A percentile compares a stretch with the other conserved stretches of the same genome.
These are phyloP conservation scores for Salpingoeca rosetta DNA, from an alignment of 78 protist species.

Conservation along the genomic window DNA sequence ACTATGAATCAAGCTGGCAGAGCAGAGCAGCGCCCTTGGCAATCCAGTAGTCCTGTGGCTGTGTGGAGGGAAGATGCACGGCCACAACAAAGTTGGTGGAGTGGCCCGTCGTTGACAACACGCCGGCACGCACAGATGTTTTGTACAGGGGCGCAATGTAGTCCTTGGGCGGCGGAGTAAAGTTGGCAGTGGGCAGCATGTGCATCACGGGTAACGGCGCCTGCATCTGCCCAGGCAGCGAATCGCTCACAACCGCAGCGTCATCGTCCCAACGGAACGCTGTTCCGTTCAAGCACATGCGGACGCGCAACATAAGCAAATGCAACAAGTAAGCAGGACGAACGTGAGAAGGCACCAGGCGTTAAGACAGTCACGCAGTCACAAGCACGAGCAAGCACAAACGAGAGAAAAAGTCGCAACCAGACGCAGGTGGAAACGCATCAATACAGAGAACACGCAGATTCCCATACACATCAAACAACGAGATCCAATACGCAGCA, in stretches of 20 bases:
- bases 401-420: no score
- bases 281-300: no score
- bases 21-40: constrained; percentile 66
- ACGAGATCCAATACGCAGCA: no score
- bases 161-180: background rate
- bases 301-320: no score
- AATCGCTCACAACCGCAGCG: constrained; percentile 33
- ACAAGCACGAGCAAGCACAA: no score
- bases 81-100: constrained; percentile 68
- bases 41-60: constrained; percentile 52
- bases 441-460: no score
- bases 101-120: constrained; percentile 60
- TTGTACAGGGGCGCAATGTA: constrained; percentile 71
- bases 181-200: constrained; percentile 33
- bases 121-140: constrained; percentile 48
- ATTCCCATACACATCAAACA: no score
- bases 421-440: no score
- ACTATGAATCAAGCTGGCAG: constrained; percentile 5
- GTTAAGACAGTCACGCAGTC: background rate
- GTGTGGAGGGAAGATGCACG: constrained; percentile 45
- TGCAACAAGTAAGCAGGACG: background rate
- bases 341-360: background rate
- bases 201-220: constrained; percentile 61
- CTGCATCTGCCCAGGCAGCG: constrained; percentile 71
- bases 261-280: constrained; percentile 40